Conservation (phyloP, 441 rosid species). For the Macaranga tanarius region DNA sequence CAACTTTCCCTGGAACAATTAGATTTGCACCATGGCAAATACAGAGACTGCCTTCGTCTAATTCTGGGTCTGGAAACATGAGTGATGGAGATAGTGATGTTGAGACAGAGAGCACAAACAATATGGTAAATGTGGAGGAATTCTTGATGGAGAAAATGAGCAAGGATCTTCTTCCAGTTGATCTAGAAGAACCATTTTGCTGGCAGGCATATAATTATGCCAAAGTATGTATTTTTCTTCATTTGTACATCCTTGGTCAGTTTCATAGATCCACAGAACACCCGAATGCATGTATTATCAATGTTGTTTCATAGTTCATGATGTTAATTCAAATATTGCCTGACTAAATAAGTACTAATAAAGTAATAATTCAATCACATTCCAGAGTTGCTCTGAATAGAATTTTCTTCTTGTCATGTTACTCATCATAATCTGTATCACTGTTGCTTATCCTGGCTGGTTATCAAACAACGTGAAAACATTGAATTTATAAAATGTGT, state of each 20-base stretch:
- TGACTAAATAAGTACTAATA: not conserved
- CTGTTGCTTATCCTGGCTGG: not conserved
- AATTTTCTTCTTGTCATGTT: too few species aligned
- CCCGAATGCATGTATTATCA: constrained; percentile 9
- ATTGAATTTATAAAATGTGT: not conserved
- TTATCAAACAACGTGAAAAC: not conserved
- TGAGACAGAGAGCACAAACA: constrained; percentile 59
- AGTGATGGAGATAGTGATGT: constrained; percentile 79
- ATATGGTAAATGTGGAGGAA: constrained; percentile 74
- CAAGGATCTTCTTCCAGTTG: constrained; percentile 80
- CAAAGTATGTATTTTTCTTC: constrained; percentile 46
- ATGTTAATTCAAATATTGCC: not conserved
- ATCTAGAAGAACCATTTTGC: constrained; percentile 91
- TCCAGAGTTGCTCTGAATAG: too few species aligned
- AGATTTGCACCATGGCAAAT: constrained; percentile 81
- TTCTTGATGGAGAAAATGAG: constrained; percentile 81
- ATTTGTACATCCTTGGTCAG: constrained; percentile 10
- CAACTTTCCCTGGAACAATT: constrained; percentile 90
- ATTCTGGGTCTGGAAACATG: constrained; percentile 33
- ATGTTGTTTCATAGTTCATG: not conserved
- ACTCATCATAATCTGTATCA: too few species aligned
- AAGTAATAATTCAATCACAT: not conserved
- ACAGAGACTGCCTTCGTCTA: constrained; percentile 42
- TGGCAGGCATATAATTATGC: constrained; percentile 97
- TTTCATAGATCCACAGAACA: constrained; percentile 23